Percentiles rank a stretch among this genome's conserved stretches.
Conservation (phyloP, 495 filamentous ascomycete species). For the Trichoderma virens region DNA sequence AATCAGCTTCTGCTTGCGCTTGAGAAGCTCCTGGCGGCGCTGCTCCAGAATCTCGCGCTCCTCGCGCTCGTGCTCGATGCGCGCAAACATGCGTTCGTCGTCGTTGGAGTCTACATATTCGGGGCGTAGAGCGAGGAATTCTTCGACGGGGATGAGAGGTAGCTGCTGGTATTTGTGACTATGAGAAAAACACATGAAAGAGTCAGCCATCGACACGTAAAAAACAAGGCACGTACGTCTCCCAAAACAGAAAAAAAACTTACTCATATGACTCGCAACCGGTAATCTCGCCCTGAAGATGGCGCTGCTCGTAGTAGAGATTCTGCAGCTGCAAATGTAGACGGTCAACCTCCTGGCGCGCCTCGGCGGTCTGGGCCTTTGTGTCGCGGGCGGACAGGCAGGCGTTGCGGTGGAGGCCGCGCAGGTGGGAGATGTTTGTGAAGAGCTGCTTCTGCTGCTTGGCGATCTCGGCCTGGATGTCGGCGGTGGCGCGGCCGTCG, state of each 20-base stretch:
- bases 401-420: constrained; percentile 73
- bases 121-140: constrained; percentile 73
- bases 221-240: too few relatives aligned
- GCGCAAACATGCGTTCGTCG: constrained; percentile 78
- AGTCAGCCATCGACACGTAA: not conserved
- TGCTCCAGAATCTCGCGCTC: constrained; percentile 84
- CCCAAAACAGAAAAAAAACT: constrained; percentile 27
- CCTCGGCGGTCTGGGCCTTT: constrained; percentile 78
- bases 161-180: constrained; percentile 85
- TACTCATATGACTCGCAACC: constrained; percentile 92
- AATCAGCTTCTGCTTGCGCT: constrained; percentile 84
- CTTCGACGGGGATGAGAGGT: constrained; percentile 72
- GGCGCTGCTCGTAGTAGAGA: constrained; percentile 90
- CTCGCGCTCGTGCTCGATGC: constrained; percentile 82
- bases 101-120: constrained; percentile 62
- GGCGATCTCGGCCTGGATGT: constrained; percentile 54
- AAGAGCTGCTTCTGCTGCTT: constrained; percentile 74
- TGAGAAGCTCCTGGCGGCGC: constrained; percentile 74
- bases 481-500: constrained; percentile 30
- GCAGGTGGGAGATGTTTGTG: constrained; percentile 71
- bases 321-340: constrained; percentile 92
- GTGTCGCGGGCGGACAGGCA: constrained; percentile 76
- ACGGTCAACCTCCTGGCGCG: constrained; percentile 81
- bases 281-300: constrained; percentile 80
- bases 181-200: not conserved